Evolutionary conservation across 176 grass and related monocot species (phyloP).

Genomic region (Ensete ventricosum): DNA sequence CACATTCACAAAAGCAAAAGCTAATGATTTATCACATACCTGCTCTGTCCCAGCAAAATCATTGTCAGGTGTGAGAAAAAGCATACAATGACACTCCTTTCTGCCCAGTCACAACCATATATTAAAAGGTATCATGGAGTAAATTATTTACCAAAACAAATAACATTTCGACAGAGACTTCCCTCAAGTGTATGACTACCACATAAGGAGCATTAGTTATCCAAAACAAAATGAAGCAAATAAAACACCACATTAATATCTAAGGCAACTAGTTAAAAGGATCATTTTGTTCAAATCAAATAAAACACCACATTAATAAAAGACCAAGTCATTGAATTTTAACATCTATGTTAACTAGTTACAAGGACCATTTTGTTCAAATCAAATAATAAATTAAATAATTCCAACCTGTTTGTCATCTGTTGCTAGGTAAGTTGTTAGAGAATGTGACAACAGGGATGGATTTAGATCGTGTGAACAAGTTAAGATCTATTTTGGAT

Average conservation of each 20-base stretch:
- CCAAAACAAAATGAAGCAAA: neutral
- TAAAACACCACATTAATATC: neutral
- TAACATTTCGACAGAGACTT: neutral
- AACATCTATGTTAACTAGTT: neutral
- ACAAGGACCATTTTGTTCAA: neutral
- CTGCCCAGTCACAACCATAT: slow-evolving; percentile 31
- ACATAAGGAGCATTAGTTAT: neutral
- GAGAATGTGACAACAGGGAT: neutral
- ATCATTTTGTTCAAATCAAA: neutral
- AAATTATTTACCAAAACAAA: neutral
- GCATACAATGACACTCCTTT: slow-evolving; percentile 98
- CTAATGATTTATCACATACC: slow-evolving; percentile 25
- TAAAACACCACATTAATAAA: neutral
- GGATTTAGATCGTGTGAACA: neutral
- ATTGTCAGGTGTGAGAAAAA: slow-evolving; percentile 90
- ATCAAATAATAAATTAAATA: neutral
- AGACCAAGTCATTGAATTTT: neutral
- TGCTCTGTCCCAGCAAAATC: slow-evolving; percentile 90
- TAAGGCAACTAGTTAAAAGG: neutral
- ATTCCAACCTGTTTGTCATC: no score
- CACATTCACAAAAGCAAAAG: neutral
- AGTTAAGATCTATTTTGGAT: neutral
- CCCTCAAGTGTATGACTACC: neutral
- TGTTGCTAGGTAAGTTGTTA: neutral
- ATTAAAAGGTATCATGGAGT: slow-evolving; percentile 1